A percentile compares a stretch with the other conserved stretches of the same genome.
These are phyloP conservation scores for Trametes elegans DNA, from an alignment of 768 basidiomycete species.

Conservation along the genomic window DNA sequence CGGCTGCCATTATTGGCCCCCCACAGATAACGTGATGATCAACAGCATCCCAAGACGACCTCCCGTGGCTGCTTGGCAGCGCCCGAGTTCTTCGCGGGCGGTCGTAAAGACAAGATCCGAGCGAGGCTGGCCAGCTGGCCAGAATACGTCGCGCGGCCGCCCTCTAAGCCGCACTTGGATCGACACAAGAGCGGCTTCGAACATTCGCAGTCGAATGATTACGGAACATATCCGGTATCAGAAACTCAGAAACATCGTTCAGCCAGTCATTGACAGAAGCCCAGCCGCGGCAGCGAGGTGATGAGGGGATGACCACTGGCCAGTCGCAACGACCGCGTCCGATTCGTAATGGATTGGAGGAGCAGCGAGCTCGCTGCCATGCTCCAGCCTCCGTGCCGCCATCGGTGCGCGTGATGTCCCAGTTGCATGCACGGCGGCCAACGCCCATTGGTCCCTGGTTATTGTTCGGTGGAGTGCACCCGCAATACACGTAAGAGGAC, in stretches of 20 bases:
- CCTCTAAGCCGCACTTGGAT: background rate
- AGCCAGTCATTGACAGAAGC: background rate
- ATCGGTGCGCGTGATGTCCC: no score
- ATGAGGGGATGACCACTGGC: no score
- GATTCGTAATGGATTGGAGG: no score
- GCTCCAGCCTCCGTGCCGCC: no score
- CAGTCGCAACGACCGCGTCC: no score
- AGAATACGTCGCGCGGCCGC: background rate
- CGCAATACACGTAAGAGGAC: no score
- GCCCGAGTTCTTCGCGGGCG: background rate
- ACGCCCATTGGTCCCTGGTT: no score
- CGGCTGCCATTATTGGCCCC: background rate
- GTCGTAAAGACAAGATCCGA: background rate
- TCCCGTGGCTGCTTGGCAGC: background rate
- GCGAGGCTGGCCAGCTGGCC: background rate
- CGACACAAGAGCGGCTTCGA: background rate
- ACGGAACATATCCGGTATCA: constrained; percentile 19
- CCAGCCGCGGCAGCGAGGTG: background rate
- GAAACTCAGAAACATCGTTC: background rate
- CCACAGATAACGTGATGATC: background rate
- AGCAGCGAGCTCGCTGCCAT: no score
- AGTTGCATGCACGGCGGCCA: no score
- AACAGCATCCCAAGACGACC: background rate
- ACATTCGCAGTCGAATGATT: constrained; percentile 7
- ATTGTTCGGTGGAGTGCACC: no score